Base-by-base conservation (phyloP, 805 yeast genomes). In the Myxozyma mucilagina region DNA sequence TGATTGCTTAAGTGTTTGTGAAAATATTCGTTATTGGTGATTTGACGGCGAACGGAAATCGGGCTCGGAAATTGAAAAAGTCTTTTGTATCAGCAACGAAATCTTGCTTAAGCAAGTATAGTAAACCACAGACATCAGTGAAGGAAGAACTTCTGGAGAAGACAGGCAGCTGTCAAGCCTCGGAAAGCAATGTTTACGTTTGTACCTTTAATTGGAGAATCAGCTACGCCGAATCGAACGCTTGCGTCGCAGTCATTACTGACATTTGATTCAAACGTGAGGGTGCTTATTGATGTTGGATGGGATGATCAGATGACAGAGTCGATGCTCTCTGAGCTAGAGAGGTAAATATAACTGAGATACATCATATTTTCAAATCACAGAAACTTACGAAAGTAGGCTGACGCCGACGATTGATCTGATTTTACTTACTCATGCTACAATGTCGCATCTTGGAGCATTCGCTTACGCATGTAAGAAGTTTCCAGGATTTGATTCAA, bases 381-480 rank as follows among this genome's bases (percentile, higher is more conserved):
- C 35, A 5, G 18, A 47, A 3, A 18, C 4, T 32, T 20, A 6
- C 18, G 16, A 16, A 36, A 11, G 6, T 36, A 63, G 66, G 24
- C n/a, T 51, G 24, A 44, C 65, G 9, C 59, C 64, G 9, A 42
- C 78, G 1, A 79, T 88, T 2, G 91, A 90, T 67, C 73, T 87
- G 20, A 82, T 94, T 1, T 72, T 94, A 1, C 74, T 94, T n/a
- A 90, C 97, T 1, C 98, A 94, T 67, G 86, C 97, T 1, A 86
- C 96, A 0, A 78, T 86, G 0, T 85, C 86, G 51, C 91, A 85
- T 70, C 68, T 90, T 1, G 94, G 97, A 29, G 96, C 96, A 0
- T 90, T 82, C 71, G 84, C 87, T 0, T 76, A 85, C 44, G 67
- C 94, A 31, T 83, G 89, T 65, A 74, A 79, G 59, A 80, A 80